phyloP scores from a whole-genome alignment of 495 filamentous ascomycete genomes.

The Aspergillus bridgeri region DNA sequence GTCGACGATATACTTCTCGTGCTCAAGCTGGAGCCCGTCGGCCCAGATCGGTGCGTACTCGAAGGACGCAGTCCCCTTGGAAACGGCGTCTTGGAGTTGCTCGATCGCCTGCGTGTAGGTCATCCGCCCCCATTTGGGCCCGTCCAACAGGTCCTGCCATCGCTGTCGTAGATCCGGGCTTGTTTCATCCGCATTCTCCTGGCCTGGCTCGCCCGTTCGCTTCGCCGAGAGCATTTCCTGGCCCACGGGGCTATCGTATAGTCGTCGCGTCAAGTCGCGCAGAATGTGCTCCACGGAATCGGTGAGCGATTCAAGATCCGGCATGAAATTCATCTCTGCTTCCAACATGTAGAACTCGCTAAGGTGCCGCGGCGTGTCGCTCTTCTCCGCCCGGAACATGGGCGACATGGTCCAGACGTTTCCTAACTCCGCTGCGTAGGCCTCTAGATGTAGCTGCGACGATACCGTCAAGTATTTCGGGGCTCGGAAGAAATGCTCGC shows the following conservation, averaged over 20 bases:
- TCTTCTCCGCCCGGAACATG: conserved; percentile 90
- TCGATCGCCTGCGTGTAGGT: conserved; percentile 79
- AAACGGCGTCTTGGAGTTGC: conserved; percentile 57
- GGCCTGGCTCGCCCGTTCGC: conserved; percentile 33
- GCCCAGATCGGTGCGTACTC: conserved; percentile 64
- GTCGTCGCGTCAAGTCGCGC: conserved; percentile 51
- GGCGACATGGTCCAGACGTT: conserved; percentile 94
- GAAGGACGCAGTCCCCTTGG: conserved; percentile 52
- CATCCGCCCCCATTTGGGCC: conserved; percentile 70
- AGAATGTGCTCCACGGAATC: conserved; percentile 75
- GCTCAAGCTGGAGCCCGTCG: conserved; percentile 80
- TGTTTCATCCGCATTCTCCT: conserved; percentile 30
- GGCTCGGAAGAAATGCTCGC: conserved; percentile 68
- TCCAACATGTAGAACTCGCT: conserved; percentile 99
- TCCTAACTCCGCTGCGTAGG: conserved; percentile 80
- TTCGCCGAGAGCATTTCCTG: conserved; percentile 58
- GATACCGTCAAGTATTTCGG: conserved; percentile 97
- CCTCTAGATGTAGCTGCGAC: conserved; percentile 90
- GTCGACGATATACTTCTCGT: conserved; percentile 84
- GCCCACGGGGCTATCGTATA: conserved; percentile 55
- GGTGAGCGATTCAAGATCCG: conserved; percentile 67
- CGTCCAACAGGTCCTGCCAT: conserved; percentile 63
- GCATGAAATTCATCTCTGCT: conserved; percentile 77
- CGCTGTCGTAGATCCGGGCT: conserved; percentile 55
- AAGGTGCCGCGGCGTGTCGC: conserved; percentile 88